Base-by-base conservation (phyloP, 176 grass and related monocot genomes). In the Ensete glaucum region DNA sequence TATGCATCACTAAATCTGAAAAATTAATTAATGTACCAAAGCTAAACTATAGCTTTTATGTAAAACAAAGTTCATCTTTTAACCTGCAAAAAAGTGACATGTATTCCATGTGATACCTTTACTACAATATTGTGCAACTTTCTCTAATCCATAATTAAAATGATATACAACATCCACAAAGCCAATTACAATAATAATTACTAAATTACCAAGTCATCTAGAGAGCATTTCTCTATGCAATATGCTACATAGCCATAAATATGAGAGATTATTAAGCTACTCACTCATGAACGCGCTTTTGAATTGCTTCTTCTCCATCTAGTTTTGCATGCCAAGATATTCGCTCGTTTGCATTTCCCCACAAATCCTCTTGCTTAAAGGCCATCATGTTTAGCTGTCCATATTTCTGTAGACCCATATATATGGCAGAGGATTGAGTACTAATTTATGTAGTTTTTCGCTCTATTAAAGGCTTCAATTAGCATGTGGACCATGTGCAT, bases 261-360 rank as follows among this genome's bases (percentile, higher is more conserved):
- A 57, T 77, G 29, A 79, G 20, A 77, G 27, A 72, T 65, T 76
- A 66, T 66, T 67, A 63, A 43, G 19, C 74, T 84, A 89, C 95
- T 87, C 81, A 98, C 95, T 98, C 95, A 81, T 98, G 95, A 74
- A 98, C 79, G 85, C 86, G 88, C 78, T 98, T 98, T 83, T 98
- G 95, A 84, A 94, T 87, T 87, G 88, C 95, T 43, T 98, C 90
- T 86, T 98, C 95, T 16, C 86, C 84, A 85, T 98, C 90, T 12
- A 98, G 82, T 77, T 91, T 98, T 9, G 91, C 88, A 77, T 98
- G 95, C 95, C 95, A 98, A 76, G 95, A 81, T 83, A 98, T 89
- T 75, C 90, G 90, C 85, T 93, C 90, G 83, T 91, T 98, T 29
- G 95, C 95, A 89, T 89, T 87, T 75, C 82, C 85, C 84, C 88